Base-by-base conservation (phyloP, 306 rosid species). In the Dryas octopetala region DNA sequence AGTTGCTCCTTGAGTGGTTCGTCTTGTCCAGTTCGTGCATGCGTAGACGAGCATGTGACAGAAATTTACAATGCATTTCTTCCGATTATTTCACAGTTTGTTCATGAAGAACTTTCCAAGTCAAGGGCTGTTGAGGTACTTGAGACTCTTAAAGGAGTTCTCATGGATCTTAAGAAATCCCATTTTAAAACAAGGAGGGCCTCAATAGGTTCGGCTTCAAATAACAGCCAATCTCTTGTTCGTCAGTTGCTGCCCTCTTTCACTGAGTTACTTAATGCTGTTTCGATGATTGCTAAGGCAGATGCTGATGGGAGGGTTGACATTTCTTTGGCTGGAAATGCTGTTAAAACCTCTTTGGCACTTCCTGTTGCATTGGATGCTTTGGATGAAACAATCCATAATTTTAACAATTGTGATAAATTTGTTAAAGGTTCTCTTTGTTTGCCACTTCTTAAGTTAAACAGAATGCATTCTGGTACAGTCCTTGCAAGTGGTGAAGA, bases 401-500 rank as follows among this genome's bases (percentile, higher is more conserved):
- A 83, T 76, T 84, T 95, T 67, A 82, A 86, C 54, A 86, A 75
- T 64, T 81, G 90, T 83, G 88, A 76, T 59, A 77, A 66, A 53
- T 89, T 87, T 46, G 80, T 79, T 76, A 73, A 85, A 80, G 86
- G 84, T 62, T 83, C 87, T 71, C 82, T 88, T 28, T 60, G 63
- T 53, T 82, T 89, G 80, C 97, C 98, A 14, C 80, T 90, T 79
- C 87, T 90, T 73, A 95, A 81, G 92, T 74, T 80, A 71, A 87
- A 87, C 71, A 86, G 98, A 86, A 83, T 95, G 59, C 98, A 95
- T 85, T 95, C 97, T 2, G 98, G 97, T 77, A 83, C 83, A 17
- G 98, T 85, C 70, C 74, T 78, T 78, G 95, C 97, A 60, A 95
- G 89, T 75, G 94, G 96, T 16, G 98, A 95, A 81, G 98, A 91